phyloP scores from a whole-genome alignment of 2,329 filamentous ascomycete species.

The Penicillium sp. region DNA sequence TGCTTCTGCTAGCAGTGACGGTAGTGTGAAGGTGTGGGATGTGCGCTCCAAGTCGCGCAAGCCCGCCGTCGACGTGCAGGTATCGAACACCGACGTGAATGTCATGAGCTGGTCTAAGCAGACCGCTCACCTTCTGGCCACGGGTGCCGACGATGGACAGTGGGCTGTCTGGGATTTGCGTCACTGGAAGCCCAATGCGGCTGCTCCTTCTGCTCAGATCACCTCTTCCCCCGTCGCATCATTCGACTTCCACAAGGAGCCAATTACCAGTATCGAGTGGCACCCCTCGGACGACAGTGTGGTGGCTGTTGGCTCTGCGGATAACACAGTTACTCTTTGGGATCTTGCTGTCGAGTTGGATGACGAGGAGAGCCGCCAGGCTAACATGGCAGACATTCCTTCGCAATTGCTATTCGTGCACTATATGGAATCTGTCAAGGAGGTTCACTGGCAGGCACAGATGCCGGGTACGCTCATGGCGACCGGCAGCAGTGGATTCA shows the following conservation, averaged over 20 bases:
- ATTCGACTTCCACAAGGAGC: slow-evolving; percentile 94
- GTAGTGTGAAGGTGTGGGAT: slow-evolving; percentile 95
- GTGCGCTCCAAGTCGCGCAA: slow-evolving; percentile 84
- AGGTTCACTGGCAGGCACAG: slow-evolving; percentile 96
- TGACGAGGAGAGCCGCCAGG: slow-evolving; percentile 91
- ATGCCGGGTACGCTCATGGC: slow-evolving; percentile 87
- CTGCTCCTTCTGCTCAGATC: slow-evolving; percentile 47
- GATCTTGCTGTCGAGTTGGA: slow-evolving; percentile 95
- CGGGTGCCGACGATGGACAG: slow-evolving; percentile 86
- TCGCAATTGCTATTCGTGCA: slow-evolving; percentile 95
- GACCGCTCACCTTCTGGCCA: slow-evolving; percentile 84
- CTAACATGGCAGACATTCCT: slow-evolving; percentile 83
- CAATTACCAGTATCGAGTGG: slow-evolving; percentile 95
- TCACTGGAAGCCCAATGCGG: slow-evolving; percentile 75
- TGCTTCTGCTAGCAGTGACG: slow-evolving; percentile 88
- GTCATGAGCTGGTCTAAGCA: slow-evolving; percentile 93
- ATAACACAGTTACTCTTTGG: slow-evolving; percentile 94
- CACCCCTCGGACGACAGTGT: slow-evolving; percentile 97
- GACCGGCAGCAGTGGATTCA: slow-evolving; percentile 82
- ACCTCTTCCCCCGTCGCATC: slow-evolving; percentile 81
- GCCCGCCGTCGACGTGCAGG: slow-evolving; percentile 81
- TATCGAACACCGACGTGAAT: slow-evolving; percentile 85
- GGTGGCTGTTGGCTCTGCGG: slow-evolving; percentile 84
- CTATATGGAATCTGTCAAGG: slow-evolving; percentile 92
- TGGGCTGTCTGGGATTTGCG: slow-evolving; percentile 97